Evolutionary conservation across 2,329 filamentous ascomycete genomes (phyloP), one percentile per base, ranked within the genome.

Genomic region (Fusarium ramigenum): DNA sequence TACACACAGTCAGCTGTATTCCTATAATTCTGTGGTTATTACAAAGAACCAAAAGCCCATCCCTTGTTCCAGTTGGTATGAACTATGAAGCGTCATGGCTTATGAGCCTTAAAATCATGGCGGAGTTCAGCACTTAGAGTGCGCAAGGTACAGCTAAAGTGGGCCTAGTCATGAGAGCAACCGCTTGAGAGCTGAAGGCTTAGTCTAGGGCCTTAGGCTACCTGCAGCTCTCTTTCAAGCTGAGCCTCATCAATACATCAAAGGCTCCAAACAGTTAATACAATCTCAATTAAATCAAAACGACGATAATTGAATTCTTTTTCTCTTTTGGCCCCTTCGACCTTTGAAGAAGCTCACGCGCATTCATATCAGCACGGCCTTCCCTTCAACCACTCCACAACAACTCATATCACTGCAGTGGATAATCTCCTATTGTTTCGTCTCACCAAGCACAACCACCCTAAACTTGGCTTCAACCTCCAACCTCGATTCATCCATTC

Each of bases 201-300:
- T 28, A 34, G 58, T 21, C 25, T 46, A 46, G 25, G n/a, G n/a
- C n/a, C n/a, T n/a, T n/a, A n/a, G n/a, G n/a, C 25, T 60, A 50
- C 15, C 57, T 60, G 10, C 37, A 72, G 39, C 69, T 68, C 69
- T 68, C 69, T 46, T 63, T 47, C 39, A 66, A 60, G 50, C 52
- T 56, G 44, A 59, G 47, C 59, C 40, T 42, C 54, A 65, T 39
- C 28, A 28, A 4, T 14, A 11, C 11, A 47, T 57, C 19, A 42
- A 23, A 52, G 21, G 8, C 15, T 42, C 8, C 34, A 36, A 18
- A 16, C 30, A 43, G 30, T 28, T 25, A 34, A 32, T 39, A 28
- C 44, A 37, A 23, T 49, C 4, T 23, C 25, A 21, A 43, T n/a
- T 19, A 30, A 43, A 30, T 28, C 16, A 37, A 43, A 19, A n/a